Evolutionary conservation across 2,329 filamentous ascomycete species (phyloP), one percentile per base, ranked within the genome.

Genomic region (Cladophialophora chaetospira): DNA sequence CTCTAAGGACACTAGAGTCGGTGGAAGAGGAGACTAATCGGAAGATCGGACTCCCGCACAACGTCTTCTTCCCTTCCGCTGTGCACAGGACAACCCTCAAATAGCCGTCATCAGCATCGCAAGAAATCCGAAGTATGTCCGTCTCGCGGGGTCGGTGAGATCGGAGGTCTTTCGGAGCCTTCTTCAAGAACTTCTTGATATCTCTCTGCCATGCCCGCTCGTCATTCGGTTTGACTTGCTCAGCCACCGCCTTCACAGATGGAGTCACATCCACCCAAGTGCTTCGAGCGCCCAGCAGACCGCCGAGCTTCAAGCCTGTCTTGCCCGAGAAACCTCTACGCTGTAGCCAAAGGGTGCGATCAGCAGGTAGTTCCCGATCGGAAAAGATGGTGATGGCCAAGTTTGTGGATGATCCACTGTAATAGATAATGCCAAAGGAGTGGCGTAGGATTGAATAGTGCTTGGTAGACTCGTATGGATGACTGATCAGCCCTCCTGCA

Each of bases 241-340:
- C 72, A 0, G 76, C 65, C 0, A 69, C 66, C 0, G 81, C 76
- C 19, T 75, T 74, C 1, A 76, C 70, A 0, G 74, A 73, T 0
- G 87, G 87, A 0, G 87, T 89, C 2, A 89, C 86, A 56, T 89
- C 80, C 10, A 89, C 74, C 87, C 87, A 89, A 64, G 73, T 77
- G 5, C 78, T 76, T 10, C 78, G 82, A 0, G 80, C 77, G 5
- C 85, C 81, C 31, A 88, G 72, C 1, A 88, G 69, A 0, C 85
- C 81, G 67, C 87, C 87, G 25, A 85, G 73, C 5, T 79, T 78
- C 82, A 89, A 87, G 15, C 87, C 87, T 46, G 85, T 79, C 66
- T 86, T 85, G 3, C 87, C 87, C 0, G 83, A 84, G 72, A 78
- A 88, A 2, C 87, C 87, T 62, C 85, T 86, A 57, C 79, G 79